Evolutionary conservation across 768 basidiomycete species (phyloP), one percentile per base, ranked within the genome.

Genomic region (Antrodiella citrinella): DNA sequence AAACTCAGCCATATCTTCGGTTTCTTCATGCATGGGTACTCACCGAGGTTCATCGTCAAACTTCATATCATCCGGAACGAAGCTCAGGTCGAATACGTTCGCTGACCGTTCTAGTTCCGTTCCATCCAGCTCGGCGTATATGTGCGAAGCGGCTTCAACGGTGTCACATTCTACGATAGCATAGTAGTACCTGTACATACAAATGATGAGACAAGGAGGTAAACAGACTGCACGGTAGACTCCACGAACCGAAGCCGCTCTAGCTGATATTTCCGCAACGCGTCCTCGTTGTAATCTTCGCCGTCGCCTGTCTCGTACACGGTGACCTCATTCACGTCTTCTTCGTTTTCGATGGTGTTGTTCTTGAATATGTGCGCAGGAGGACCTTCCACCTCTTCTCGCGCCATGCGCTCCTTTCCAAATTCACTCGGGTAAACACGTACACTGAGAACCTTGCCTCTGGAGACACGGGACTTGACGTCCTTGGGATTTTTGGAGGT

Each of bases 61-160:
- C 2, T 71, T 71, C 91, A 94, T 93, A 20, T 76, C 85, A 24
- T 92, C 82, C 0, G 92, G 91, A 10, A 95, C 91, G 65, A 87
- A 97, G 65, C 94, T 96, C 26, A 99, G 68, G 62, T 99, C 90
- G 52, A 99, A 86, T 4, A 97, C 78, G 63, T 99, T 99, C 2
- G 96, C 95, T 1, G 95, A 96, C 24, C 92, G 82, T 65, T 98
- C 96, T 13, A 98, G 78, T 64, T 99, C 96, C 2, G 95, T 90
- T 13, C 92, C 93, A 56, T 97, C 89, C 21, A 97, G 76, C 63
- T 98, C 93, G 25, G 75, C 67, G 61, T 86, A 87, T 24, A 94
- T 80, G 61, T 92, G 84, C 2, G 77, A 71, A 7, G 94, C 91
- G 3, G 92, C 76, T 26, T 81, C 75, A 9, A 78, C 71, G 1